A percentile compares a stretch with the other conserved stretches of the same genome.
These are phyloP conservation scores for Schizosaccharomyces octosporus DNA, from an alignment of 805 yeast species.

Conservation along the genomic window DNA sequence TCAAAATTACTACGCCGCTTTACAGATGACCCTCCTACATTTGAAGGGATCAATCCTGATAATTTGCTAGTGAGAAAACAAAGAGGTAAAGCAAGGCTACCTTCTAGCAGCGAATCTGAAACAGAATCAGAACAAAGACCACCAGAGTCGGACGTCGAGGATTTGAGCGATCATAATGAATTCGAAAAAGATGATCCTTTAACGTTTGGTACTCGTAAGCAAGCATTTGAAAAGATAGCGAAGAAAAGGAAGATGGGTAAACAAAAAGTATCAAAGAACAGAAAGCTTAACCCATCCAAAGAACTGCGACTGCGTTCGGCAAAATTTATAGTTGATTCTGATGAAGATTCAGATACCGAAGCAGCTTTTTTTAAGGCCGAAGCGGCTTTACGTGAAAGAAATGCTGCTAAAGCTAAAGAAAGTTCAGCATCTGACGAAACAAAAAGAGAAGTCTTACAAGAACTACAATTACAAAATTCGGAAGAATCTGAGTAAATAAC, in stretches of 20 bases:
- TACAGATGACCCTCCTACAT: constrained; percentile 15
- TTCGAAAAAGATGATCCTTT: background rate
- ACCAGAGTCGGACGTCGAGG: background rate
- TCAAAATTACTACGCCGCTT: constrained; percentile 21
- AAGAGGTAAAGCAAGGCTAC: background rate
- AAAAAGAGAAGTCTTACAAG: background rate
- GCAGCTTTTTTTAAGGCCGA: background rate
- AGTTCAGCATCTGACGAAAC: too few relatives aligned
- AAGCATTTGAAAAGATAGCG: background rate
- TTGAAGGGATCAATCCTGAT: constrained; percentile 12
- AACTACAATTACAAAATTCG: background rate
- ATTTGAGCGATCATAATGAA: background rate
- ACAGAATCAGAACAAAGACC: background rate
- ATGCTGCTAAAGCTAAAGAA: background rate
- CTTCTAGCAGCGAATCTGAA: background rate
- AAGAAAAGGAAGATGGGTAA: background rate
- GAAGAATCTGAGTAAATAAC: background rate
- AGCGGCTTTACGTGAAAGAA: background rate
- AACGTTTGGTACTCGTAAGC: background rate
- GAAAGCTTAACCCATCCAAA: background rate
- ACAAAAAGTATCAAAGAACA: background rate
- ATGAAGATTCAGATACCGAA: constrained; percentile 1
- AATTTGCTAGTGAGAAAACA: background rate
- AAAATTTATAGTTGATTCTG: constrained; percentile 1
- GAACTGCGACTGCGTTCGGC: background rate